Conservation (phyloP, 2,329 filamentous ascomycete species). For the Aspergillus sp. region DNA sequence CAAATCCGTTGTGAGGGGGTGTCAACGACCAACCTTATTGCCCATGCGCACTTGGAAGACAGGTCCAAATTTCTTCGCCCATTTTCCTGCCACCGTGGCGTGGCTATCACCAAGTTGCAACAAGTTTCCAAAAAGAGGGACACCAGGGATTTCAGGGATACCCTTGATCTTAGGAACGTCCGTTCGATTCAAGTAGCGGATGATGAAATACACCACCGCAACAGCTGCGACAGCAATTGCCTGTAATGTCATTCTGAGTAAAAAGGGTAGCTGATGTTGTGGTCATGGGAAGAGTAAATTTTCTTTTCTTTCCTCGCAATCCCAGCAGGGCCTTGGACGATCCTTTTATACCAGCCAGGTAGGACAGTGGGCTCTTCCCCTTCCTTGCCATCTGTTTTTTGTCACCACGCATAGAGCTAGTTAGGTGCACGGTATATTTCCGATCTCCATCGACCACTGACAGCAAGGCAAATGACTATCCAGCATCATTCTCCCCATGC, state of each 20-base stretch:
- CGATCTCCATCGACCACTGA: too few relatives aligned
- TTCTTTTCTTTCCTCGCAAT: neutral
- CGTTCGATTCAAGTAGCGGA: conserved; percentile 37
- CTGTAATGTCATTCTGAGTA: neutral
- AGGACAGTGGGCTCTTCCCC: too few relatives aligned
- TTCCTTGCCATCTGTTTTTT: too few relatives aligned
- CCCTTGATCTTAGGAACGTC: conserved; percentile 54
- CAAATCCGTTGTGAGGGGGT: neutral
- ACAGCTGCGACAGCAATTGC: conserved; percentile 14
- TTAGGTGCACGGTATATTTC: neutral
- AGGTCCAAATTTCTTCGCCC: conserved; percentile 54
- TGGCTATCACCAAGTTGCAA: conserved; percentile 52
- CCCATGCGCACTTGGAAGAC: conserved; percentile 47
- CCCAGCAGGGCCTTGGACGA: neutral
- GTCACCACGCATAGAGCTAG: neutral
- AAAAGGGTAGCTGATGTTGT: neutral
- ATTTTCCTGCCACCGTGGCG: conserved; percentile 47
- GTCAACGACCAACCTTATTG: conserved; percentile 9
- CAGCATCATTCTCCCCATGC: too few relatives aligned
- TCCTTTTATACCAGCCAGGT: too few relatives aligned
- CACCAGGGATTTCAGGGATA: conserved; percentile 53
- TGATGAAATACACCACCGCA: conserved; percentile 23
- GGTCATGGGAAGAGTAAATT: neutral
- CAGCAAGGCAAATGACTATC: too few relatives aligned
- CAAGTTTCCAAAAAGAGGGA: conserved; percentile 57